Base-by-base conservation (phyloP, 352 stramenopile species). In the Pythium scleroteichum region DNA sequence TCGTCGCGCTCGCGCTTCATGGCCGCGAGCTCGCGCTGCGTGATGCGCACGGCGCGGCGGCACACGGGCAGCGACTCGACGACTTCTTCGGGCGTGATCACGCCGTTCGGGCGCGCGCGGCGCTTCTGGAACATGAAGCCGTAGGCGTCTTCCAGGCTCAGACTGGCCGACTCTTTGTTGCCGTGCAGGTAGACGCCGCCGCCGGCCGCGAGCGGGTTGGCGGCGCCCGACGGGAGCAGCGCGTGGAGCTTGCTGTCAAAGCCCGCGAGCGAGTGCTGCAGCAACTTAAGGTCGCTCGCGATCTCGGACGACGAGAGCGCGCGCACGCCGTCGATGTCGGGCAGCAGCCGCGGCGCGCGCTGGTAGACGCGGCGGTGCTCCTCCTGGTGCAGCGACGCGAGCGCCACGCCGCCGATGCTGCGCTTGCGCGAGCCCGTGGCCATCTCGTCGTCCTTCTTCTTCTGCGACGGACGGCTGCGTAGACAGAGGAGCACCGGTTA, bases 1-100 rank as follows among this genome's bases (percentile, higher is more conserved):
- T 94, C 82, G 57, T 91, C 76, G 4, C 82, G 80, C 57, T 94
- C 82, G 58, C 75, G 82, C 51, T 78, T 85, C 62, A 94, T 75
- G 7, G 78, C 76, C 39, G 61, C 53, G 22, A 92, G 69, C 47
- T 94, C 84, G 17, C 82, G 73, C 52, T 94, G 82, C 44, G 84
- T 92, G 39, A 94, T 76, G 16, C 81, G 79, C 53, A 94, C 80
- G 23, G 84, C 82, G 19, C 80, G 82, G 35, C 82, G 75, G 44
- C 76, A 85, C 39, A 70, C 67, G 1, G 84, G 84, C 14, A 94
- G 69, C 17, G 82, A 78, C 69, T 88, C 78, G 9, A 94, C 73
- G 42, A 94, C 66, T 53, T 92, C 84, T 57, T 93, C 84, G 0
- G 84, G 76, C 27, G 82, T 79, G 51, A 90, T 67, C n/a, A 87